These are phyloP conservation scores for Rhizophlyctis rosea DNA, from an alignment of 192 early-diverging fungal genomes.

Conservation along the genomic window DNA sequence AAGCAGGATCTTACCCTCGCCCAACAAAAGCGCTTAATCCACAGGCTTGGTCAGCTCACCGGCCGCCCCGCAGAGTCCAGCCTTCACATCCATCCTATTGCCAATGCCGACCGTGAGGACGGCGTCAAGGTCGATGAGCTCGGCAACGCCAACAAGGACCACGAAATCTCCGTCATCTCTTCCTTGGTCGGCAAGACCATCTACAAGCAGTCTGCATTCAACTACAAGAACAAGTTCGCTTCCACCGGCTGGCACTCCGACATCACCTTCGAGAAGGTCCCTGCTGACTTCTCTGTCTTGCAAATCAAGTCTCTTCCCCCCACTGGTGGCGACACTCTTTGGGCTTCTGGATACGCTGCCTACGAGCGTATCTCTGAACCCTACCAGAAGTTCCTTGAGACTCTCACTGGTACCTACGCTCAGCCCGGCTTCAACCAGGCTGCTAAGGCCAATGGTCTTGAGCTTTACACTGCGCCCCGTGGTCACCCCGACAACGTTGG, in stretches of 20 bases:
- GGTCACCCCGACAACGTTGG: too few relatives aligned
- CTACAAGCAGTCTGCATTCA: neutral
- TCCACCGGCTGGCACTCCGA: neutral
- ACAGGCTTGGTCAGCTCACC: neutral
- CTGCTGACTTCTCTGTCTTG: slow-evolving; percentile 47
- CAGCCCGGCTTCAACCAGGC: slow-evolving; percentile 9
- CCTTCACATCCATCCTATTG: neutral
- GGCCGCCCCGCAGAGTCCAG: neutral
- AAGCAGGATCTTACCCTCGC: neutral
- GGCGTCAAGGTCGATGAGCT: slow-evolving; percentile 2
- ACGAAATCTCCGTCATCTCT: neutral
- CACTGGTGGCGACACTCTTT: slow-evolving; percentile 52
- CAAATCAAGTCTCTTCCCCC: slow-evolving; percentile 38
- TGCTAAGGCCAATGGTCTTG: too few relatives aligned
- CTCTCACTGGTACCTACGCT: slow-evolving; percentile 51
- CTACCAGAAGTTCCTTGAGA: slow-evolving; percentile 50
- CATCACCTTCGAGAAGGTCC: slow-evolving; percentile 51
- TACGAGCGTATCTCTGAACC: slow-evolving; percentile 53
- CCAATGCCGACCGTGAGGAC: slow-evolving; percentile 4
- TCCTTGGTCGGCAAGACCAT: neutral
- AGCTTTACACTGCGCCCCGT: too few relatives aligned
- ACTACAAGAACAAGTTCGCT: neutral
- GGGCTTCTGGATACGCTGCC: slow-evolving; percentile 51
- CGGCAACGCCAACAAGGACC: neutral
- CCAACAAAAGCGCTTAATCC: neutral